Evolutionary conservation across 441 rosid species (phyloP).

Genomic region (Populus hybrid): DNA sequence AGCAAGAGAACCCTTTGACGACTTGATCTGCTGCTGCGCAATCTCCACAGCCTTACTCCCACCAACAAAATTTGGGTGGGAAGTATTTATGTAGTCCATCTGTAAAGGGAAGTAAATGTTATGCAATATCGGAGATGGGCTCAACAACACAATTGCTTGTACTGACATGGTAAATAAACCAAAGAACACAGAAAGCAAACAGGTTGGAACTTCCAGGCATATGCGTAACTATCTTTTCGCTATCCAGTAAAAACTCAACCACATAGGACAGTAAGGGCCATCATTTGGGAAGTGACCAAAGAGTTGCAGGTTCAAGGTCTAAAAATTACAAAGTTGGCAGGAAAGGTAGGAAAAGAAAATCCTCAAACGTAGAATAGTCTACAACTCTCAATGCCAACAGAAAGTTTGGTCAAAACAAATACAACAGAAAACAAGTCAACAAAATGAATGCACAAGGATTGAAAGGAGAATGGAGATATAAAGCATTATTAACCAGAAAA

Average conservation of each 20-base stretch:
- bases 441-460: background rate
- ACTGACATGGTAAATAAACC: background rate
- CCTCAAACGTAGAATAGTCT: background rate
- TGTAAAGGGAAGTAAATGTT: constrained; percentile 23
- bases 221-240: background rate
- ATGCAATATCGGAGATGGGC: background rate
- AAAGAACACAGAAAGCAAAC: background rate
- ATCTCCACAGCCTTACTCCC: constrained; percentile 90
- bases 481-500: background rate
- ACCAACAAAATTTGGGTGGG: constrained; percentile 90
- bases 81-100: constrained; percentile 97
- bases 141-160: background rate
- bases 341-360: background rate
- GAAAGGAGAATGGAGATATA: background rate
- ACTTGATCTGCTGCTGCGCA: constrained; percentile 66
- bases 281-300: background rate
- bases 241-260: background rate
- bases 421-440: background rate
- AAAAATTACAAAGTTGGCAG: background rate
- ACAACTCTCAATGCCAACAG: background rate
- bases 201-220: background rate
- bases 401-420: background rate
- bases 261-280: background rate
- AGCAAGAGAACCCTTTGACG: constrained; percentile 55
- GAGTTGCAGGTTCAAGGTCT: background rate